These are phyloP conservation scores for Madurella mycetomatis DNA, from an alignment of 2,329 filamentous ascomycete genomes.

Conservation along the genomic window DNA sequence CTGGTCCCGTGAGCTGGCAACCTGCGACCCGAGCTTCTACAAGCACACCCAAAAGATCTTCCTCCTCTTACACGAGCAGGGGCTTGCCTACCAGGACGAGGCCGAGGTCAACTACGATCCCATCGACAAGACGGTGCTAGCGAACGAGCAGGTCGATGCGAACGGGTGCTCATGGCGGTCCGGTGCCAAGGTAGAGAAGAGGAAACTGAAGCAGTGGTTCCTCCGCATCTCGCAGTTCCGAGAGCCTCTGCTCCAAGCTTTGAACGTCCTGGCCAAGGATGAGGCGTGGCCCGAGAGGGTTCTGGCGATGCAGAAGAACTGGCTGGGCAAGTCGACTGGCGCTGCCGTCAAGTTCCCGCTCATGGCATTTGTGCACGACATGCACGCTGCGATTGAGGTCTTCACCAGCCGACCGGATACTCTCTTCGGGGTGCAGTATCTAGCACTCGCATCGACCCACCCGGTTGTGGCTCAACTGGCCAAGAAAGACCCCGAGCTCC, in stretches of 20 bases:
- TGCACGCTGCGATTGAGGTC: constrained; percentile 56
- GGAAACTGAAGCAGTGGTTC: constrained; percentile 82
- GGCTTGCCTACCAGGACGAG: constrained; percentile 77
- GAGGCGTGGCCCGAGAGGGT: constrained; percentile 79
- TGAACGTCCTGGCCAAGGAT: constrained; percentile 59
- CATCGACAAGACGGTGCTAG: constrained; percentile 81
- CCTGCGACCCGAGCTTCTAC: constrained; percentile 81
- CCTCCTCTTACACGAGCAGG: constrained; percentile 66
- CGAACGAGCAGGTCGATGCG: constrained; percentile 89
- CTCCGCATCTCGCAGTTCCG: constrained; percentile 77
- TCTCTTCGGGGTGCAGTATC: constrained; percentile 78
- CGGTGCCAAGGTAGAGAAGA: constrained; percentile 76
- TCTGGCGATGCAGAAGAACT: constrained; percentile 77
- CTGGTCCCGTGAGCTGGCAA: constrained; percentile 77
- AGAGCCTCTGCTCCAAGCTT: constrained; percentile 65
- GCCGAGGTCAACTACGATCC: constrained; percentile 89
- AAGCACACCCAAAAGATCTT: constrained; percentile 87
- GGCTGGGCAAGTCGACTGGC: constrained; percentile 76
- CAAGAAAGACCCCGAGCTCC: constrained; percentile 55
- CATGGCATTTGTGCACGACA: constrained; percentile 37
- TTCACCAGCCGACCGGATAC: constrained; percentile 86
- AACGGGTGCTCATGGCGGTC: constrained; percentile 84
- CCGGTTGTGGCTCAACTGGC: constrained; percentile 62
- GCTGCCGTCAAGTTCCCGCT: constrained; percentile 68
- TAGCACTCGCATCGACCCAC: constrained; percentile 72